These are phyloP conservation scores for Teratosphaeria gauchensis DNA, from an alignment of 2,329 filamentous ascomycete species.

Conservation along the genomic window DNA sequence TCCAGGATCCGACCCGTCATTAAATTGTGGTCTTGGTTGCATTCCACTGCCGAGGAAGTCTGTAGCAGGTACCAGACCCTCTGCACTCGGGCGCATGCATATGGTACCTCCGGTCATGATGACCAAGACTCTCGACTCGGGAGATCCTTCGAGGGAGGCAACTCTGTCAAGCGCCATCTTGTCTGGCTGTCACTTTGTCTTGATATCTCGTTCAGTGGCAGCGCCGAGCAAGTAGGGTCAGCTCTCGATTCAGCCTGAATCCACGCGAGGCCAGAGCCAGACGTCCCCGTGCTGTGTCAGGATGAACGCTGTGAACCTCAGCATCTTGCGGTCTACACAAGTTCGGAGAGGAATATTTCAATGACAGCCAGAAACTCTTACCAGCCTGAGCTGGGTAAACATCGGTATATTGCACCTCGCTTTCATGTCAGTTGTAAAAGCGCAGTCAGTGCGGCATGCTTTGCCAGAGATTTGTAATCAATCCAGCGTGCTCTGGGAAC, in stretches of 20 bases:
- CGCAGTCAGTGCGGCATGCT: too few relatives aligned
- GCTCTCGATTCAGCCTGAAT: not conserved
- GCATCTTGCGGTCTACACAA: not conserved
- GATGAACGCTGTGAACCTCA: not conserved
- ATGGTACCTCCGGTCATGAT: constrained; percentile 86
- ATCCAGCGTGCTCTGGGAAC: too few relatives aligned
- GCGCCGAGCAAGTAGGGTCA: not conserved
- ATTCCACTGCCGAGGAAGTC: constrained; percentile 77
- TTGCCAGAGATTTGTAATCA: too few relatives aligned
- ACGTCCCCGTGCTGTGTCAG: not conserved
- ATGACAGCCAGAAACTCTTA: not conserved
- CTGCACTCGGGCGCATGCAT: constrained; percentile 75
- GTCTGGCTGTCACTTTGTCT: not conserved
- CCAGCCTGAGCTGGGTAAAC: not conserved
- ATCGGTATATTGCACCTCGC: not conserved
- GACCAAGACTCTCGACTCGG: constrained; percentile 53
- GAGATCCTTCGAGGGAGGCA: not conserved
- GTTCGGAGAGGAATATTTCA: not conserved
- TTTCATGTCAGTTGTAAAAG: too few relatives aligned
- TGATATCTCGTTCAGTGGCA: not conserved
- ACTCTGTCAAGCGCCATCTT: not conserved
- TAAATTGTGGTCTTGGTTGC: constrained; percentile 74
- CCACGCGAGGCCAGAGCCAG: not conserved
- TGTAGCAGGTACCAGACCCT: constrained; percentile 63
- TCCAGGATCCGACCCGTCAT: constrained; percentile 51